These are phyloP conservation scores for Daldinia sp. DNA, from an alignment of 2,329 filamentous ascomycete species.

Conservation along the genomic window DNA sequence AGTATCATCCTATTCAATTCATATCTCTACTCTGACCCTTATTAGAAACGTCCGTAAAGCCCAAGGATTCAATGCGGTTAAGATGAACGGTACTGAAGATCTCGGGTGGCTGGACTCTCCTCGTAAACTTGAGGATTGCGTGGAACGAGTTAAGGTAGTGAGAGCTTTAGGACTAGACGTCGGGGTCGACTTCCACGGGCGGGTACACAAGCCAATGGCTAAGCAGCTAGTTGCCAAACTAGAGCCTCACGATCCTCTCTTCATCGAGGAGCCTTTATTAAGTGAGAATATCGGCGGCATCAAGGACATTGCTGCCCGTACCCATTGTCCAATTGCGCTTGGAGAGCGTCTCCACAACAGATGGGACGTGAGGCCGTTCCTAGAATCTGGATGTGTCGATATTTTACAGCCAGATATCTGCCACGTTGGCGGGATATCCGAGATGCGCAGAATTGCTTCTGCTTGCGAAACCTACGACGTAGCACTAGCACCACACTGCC, in stretches of 20 bases:
- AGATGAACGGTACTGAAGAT: conserved; percentile 84
- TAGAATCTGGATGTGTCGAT: conserved; percentile 73
- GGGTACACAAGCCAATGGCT: conserved; percentile 81
- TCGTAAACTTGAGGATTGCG: conserved; percentile 65
- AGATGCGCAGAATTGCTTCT: conserved; percentile 72
- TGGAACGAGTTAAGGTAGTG: conserved; percentile 73
- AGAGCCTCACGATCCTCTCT: conserved; percentile 74
- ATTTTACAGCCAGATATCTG: conserved; percentile 77
- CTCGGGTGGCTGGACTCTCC: conserved; percentile 80
- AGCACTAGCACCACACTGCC: conserved; percentile 76
- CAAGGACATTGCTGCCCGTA: conserved; percentile 63
- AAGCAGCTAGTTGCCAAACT: conserved; percentile 75
- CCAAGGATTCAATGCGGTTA: conserved; percentile 72
- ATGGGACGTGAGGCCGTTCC: conserved; percentile 77
- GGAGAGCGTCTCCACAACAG: conserved; percentile 76
- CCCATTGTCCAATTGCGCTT: conserved; percentile 72
- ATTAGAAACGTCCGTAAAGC: conserved; percentile 61
- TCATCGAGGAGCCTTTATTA: conserved; percentile 77
- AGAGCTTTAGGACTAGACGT: conserved; percentile 75
- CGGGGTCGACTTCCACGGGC: conserved; percentile 80
- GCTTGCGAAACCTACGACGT: conserved; percentile 80
- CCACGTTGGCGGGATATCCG: conserved; percentile 77
- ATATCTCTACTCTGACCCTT: background rate
- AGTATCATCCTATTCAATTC: conserved; percentile 33
- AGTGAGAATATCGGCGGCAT: conserved; percentile 73